Conservation (phyloP, 495 filamentous ascomycete species). For the Lichenothelia convexa region DNA sequence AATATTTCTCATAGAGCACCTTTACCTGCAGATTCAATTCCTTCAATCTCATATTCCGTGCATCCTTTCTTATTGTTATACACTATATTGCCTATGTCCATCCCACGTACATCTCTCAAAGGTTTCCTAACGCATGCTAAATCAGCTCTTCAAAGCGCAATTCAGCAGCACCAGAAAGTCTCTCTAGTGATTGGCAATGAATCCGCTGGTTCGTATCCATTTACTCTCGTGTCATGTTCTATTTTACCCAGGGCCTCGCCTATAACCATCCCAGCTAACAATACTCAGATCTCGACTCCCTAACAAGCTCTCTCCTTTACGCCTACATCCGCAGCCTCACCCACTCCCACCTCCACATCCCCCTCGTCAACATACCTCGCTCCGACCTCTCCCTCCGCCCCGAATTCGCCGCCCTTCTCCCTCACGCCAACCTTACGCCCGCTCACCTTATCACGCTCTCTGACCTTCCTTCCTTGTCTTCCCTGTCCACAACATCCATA, state of each 20-base stretch:
- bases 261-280: too few species aligned
- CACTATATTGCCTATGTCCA: background rate
- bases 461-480: slow-evolving; percentile 19
- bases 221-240: background rate
- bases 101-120: background rate
- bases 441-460: slow-evolving; percentile 26
- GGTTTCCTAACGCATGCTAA: background rate
- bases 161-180: slow-evolving; percentile 9
- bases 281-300: slow-evolving; percentile 82
- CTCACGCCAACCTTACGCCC: slow-evolving; percentile 20
- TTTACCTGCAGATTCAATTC: too few species aligned
- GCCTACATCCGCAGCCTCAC: slow-evolving; percentile 51
- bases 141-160: background rate
- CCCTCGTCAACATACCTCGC: slow-evolving; percentile 49
- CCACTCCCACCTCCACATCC: slow-evolving; percentile 45
- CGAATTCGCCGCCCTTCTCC: slow-evolving; percentile 43
- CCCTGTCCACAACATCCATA: slow-evolving; percentile 19
- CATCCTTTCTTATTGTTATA: too few species aligned
- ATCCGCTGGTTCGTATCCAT: slow-evolving; percentile 37
- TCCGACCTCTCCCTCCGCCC: slow-evolving; percentile 56
- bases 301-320: slow-evolving; percentile 67
- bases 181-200: slow-evolving; percentile 58
- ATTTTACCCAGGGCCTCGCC: background rate
- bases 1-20: too few species aligned
- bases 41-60: too few species aligned